Percentiles rank a stretch among this genome's conserved stretches.
Evolutionary conservation across 306 rosid genomes (phyloP).

Genomic region (Prunus campanulata): DNA sequence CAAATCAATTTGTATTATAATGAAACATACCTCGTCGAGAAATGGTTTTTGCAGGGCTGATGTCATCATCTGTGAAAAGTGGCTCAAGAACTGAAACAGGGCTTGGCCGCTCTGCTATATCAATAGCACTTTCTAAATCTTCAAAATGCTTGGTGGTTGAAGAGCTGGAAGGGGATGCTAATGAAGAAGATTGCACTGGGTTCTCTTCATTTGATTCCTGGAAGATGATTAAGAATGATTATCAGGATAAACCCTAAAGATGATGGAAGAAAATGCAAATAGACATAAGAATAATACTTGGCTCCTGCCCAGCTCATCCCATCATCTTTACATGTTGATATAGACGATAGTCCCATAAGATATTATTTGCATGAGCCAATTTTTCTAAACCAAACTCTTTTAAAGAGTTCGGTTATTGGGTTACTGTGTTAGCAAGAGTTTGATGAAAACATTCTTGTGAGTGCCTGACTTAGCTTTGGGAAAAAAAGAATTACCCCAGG

Average conservation of each 20-base stretch:
- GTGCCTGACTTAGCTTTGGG: not conserved
- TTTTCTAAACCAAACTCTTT: not conserved
- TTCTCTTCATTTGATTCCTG: slow-evolving; percentile 56
- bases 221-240: slow-evolving; percentile 5
- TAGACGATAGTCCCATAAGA: not conserved
- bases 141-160: slow-evolving; percentile 36
- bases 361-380: not conserved
- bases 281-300: not conserved
- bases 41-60: slow-evolving; percentile 39
- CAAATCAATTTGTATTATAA: not conserved
- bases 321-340: not conserved
- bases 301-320: not conserved
- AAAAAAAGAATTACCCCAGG: not conserved
- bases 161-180: slow-evolving; percentile 47
- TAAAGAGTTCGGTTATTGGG: not conserved
- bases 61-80: slow-evolving; percentile 59
- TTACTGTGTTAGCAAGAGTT: not conserved
- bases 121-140: slow-evolving; percentile 41
- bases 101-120: slow-evolving; percentile 70
- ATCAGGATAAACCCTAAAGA: slow-evolving; percentile 7
- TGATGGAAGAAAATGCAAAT: not conserved
- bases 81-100: slow-evolving; percentile 86
- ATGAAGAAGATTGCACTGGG: slow-evolving; percentile 42
- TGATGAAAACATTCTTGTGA: not conserved
- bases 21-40: slow-evolving; percentile 44